Base-by-base conservation (phyloP, 2,329 filamentous ascomycete species). In the Phialophora tarda region DNA sequence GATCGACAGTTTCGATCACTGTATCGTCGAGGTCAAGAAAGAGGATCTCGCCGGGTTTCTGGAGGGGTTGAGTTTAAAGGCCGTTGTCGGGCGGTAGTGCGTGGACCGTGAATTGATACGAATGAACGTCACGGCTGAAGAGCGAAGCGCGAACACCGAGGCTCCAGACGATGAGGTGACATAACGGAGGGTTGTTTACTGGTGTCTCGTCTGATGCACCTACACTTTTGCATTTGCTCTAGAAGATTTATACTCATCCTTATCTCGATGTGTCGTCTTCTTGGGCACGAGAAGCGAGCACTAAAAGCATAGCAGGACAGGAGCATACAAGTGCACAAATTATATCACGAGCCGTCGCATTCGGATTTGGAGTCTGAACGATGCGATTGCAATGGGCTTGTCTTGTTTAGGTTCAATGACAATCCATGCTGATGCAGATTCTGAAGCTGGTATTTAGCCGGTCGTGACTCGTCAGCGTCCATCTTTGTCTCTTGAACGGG, bases 1-100 rank as follows among this genome's bases (percentile, higher is more conserved):
- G 67, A 96, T 97, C 75, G 95, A 99, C 79, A 96, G 91, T 77
- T 99, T 99, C 75, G 95, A 99, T 79, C 92, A 97, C 77, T 96
- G 92, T 74, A 95, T 98, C 7, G 93, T 98, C 55, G 95, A 99
- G 77, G 94, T 99, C n/a, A 89, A 89, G 79, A 97, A 97, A 82
- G 95, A 98, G 76, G 95, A 98, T 78, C 81, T 99, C 30, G 88
- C 88, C 17, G 92, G 90, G 0, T 99, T 99, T 77, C 82, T 99
- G 71, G 95, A 99, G 81, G 89, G 90, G 63, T 78, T 99, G 76
- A 97, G 93, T 79, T 89, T 93, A 85, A 96, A 96, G 84, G 89
- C 89, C 64, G 93, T 98, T 21, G 90, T 89, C 63, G 86, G 86
- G 38, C 58, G 64, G 55, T 72, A 32, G 28, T 24, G 17, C 14